phyloP scores from a whole-genome alignment of 2,329 filamentous ascomycete genomes.

The Hypoxylon sp. region DNA sequence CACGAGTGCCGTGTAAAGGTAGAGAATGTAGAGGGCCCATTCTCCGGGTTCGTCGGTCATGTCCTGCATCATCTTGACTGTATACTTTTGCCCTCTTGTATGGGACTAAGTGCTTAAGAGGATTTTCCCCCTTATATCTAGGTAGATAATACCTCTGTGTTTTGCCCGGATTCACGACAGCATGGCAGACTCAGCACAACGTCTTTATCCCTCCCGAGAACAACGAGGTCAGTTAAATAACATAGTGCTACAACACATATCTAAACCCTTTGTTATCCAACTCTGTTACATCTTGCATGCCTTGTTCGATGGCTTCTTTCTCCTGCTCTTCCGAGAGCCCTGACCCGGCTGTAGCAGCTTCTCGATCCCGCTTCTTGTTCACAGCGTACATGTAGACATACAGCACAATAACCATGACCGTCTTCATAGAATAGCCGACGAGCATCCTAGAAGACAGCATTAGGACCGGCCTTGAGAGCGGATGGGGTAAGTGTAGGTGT shows the following conservation, averaged over 20 bases:
- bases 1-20: not conserved
- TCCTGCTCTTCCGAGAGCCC: constrained; percentile 51
- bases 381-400: constrained; percentile 63
- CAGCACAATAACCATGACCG: constrained; percentile 56
- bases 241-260: constrained; percentile 53
- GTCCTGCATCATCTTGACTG: not conserved
- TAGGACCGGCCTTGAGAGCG: not conserved
- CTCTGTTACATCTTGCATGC: constrained; percentile 64
- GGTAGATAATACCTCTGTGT: no score
- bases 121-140: no score
- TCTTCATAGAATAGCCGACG: constrained; percentile 62
- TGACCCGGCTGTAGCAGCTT: constrained; percentile 45
- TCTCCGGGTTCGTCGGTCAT: not conserved
- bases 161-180: no score
- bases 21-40: not conserved
- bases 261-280: constrained; percentile 63
- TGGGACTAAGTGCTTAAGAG: no score
- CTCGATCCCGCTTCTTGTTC: constrained; percentile 62
- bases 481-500: not conserved
- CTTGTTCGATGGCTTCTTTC: constrained; percentile 59
- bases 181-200: no score
- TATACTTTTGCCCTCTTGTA: no score
- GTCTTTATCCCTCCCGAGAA: no score
- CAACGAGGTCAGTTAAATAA: not conserved
- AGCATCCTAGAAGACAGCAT: constrained; percentile 54